Evolutionary conservation across 176 grass and related monocot genomes (phyloP).

Genomic region (Cenchrus purpureus): DNA sequence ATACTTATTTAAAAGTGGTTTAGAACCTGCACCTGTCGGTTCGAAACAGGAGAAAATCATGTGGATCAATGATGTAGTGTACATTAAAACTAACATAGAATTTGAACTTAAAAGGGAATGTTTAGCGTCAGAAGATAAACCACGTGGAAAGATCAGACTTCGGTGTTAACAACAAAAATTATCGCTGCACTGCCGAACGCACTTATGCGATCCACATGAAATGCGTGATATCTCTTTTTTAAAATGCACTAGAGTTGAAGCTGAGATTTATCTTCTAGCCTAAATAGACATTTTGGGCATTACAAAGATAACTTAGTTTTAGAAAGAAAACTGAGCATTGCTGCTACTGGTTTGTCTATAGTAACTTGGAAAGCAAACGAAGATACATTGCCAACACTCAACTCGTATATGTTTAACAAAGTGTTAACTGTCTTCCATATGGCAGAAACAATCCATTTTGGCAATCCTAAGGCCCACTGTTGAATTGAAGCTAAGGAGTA

Average conservation of each 20-base stretch:
- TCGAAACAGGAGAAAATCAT: background rate
- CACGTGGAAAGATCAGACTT: background rate
- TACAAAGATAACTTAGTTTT: background rate
- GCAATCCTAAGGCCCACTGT: background rate
- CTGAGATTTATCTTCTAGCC: background rate
- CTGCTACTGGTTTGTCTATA: background rate
- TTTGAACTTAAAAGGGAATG: slow-evolving; percentile 13
- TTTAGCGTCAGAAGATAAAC: background rate
- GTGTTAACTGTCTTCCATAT: background rate
- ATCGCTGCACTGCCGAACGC: background rate
- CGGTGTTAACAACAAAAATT: background rate
- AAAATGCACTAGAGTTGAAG: slow-evolving; percentile 19
- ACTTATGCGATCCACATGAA: slow-evolving; percentile 12
- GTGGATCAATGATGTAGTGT: slow-evolving; percentile 6
- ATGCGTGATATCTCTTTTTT: background rate
- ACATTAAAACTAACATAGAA: slow-evolving; percentile 23
- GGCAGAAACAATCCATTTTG: background rate
- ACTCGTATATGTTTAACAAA: slow-evolving; percentile 8
- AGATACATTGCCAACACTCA: background rate
- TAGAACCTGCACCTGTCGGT: background rate
- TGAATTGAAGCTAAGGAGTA: background rate
- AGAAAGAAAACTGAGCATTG: background rate
- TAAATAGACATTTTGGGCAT: background rate
- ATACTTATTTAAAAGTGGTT: background rate
- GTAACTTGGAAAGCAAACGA: background rate